phyloP scores from a whole-genome alignment of 106 monocot species.

The Hemerocallis citrina region DNA sequence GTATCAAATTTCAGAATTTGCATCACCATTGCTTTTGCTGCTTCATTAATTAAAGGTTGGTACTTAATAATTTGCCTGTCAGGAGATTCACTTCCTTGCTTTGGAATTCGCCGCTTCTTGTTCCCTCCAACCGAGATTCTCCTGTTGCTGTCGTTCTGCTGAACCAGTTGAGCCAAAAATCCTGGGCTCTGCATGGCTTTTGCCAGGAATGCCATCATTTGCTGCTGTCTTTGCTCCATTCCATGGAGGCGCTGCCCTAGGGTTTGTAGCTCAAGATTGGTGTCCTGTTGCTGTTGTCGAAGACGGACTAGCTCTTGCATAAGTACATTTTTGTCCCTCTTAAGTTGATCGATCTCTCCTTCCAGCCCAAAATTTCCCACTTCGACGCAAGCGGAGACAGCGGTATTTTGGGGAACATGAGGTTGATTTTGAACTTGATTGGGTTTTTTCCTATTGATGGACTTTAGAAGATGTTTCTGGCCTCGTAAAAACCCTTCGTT shows the following conservation, averaged over 20 bases:
- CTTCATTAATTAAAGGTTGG: slow-evolving; percentile 60
- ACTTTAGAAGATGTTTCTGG: slow-evolving; percentile 40
- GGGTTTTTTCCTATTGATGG: slow-evolving; percentile 35
- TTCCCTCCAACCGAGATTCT: slow-evolving; percentile 25
- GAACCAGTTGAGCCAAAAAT: slow-evolving; percentile 32
- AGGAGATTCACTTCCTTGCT: slow-evolving; percentile 16
- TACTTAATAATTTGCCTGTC: slow-evolving; percentile 47
- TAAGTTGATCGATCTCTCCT: slow-evolving; percentile 43
- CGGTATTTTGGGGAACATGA: slow-evolving; percentile 15
- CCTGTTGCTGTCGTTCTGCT: slow-evolving; percentile 26
- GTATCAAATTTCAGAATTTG: slow-evolving; percentile 46
- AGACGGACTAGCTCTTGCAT: slow-evolving; percentile 53
- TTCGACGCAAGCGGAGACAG: slow-evolving; percentile 32
- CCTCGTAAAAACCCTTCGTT: slow-evolving; percentile 44
- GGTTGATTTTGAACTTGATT: slow-evolving; percentile 13
- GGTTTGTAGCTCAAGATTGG: slow-evolving; percentile 37
- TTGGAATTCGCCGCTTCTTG: slow-evolving; percentile 34
- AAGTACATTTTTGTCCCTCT: slow-evolving; percentile 49
- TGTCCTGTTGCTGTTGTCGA: slow-evolving; percentile 49
- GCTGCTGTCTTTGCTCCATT: slow-evolving; percentile 46
- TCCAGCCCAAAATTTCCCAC: slow-evolving; percentile 47
- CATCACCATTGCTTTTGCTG: slow-evolving; percentile 49
- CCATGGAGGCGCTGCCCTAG: slow-evolving; percentile 37
- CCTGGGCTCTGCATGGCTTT: slow-evolving; percentile 37
- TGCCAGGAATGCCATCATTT: slow-evolving; percentile 44